Percentiles rank a stretch among this genome's conserved stretches.
Evolutionary conservation across 2,329 filamentous ascomycete species (phyloP).

Genomic region (Colletotrichum sp.): DNA sequence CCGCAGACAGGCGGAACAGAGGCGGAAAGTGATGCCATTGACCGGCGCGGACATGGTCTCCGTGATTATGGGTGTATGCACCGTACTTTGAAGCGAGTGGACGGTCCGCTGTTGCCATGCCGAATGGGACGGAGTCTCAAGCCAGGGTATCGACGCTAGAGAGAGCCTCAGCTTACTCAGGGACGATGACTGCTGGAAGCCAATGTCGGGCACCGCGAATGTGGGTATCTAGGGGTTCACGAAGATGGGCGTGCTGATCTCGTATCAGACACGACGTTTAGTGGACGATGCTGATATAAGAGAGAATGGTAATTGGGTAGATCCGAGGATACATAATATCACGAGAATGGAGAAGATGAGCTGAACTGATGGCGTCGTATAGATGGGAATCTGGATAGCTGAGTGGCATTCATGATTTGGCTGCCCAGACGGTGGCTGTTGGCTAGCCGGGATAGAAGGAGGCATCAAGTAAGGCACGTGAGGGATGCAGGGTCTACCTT

Average conservation of each 20-base stretch:
- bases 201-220: not conserved
- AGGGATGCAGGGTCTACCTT: not conserved
- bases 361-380: not conserved
- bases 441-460: not conserved
- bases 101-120: not conserved
- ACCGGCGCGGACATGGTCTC: not conserved
- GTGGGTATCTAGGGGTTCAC: not conserved
- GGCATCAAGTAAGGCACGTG: not conserved
- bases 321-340: not conserved
- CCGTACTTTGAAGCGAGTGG: not conserved
- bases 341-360: not conserved
- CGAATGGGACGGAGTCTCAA: not conserved
- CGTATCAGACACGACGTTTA: not conserved
- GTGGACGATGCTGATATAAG: not conserved
- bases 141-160: not conserved
- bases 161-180: conserved; percentile 14
- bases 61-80: not conserved
- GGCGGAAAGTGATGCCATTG: not conserved
- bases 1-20: not conserved
- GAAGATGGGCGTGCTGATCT: not conserved
- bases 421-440: not conserved
- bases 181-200: not conserved
- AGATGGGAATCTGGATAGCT: not conserved
- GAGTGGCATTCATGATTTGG: not conserved
- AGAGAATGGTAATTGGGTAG: not conserved